These are phyloP conservation scores for Candolleomyces aberdarensis DNA, from an alignment of 768 basidiomycete species.

Conservation along the genomic window DNA sequence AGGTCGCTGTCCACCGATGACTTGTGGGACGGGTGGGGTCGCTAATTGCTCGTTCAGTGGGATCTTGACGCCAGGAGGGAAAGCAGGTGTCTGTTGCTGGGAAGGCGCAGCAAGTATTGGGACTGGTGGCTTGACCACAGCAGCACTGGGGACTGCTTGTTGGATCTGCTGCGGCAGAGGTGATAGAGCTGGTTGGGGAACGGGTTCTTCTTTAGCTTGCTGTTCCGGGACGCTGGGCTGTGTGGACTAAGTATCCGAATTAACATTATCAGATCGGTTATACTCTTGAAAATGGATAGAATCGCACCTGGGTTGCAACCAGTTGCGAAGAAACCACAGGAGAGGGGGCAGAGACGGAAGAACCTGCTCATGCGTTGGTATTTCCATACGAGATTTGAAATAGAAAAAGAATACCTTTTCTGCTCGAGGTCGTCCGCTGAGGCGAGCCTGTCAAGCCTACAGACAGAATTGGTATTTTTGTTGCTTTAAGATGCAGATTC, in stretches of 20 bases:
- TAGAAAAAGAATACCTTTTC: conserved; percentile 43
- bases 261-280: neutral
- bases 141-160: conserved; percentile 12
- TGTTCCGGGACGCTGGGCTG: neutral
- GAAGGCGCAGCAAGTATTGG: conserved; percentile 34
- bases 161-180: conserved; percentile 1
- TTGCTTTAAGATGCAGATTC: neutral
- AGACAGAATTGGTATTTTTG: conserved; percentile 9
- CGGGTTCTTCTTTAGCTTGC: neutral
- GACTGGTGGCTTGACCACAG: conserved; percentile 22
- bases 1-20: conserved; percentile 47
- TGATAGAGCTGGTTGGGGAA: neutral
- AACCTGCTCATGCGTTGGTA: neutral
- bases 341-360: conserved; percentile 46
- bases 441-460: conserved; percentile 62
- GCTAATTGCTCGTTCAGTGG: conserved; percentile 41
- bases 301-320: conserved; percentile 40
- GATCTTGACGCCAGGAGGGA: conserved; percentile 69
- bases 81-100: conserved; percentile 54
- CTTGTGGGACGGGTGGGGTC: conserved; percentile 24
- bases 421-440: conserved; percentile 34
- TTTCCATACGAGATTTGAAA: neutral
- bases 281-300: neutral
- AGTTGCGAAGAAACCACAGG: conserved; percentile 39
- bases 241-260: neutral